Base-by-base conservation (phyloP, 2,329 filamentous ascomycete species). In the Ustilaginoidea virens region DNA sequence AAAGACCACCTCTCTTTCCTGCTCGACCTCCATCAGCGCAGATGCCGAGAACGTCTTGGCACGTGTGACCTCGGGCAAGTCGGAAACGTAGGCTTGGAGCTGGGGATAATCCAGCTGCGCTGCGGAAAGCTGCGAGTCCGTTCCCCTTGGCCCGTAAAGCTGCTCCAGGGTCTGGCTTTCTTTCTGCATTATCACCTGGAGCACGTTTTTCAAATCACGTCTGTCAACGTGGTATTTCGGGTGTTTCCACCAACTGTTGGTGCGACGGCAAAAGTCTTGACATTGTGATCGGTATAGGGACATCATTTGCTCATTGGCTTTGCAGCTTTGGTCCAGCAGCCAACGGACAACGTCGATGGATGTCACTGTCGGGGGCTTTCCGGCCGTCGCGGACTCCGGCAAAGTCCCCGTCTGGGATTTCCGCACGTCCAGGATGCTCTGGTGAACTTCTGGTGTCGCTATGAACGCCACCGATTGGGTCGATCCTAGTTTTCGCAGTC, bases 261-360 rank as follows among this genome's bases (percentile, higher is more conserved):
- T 58, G 1, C 72, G 62, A 1, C 58, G 56, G 33, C 71, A 71
- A 35, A 69, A 80, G 34, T 78, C 69, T 1, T 53, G 44, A 0
- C 74, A 72, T 41, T 80, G 74, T 0, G 70, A 55, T 3, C 61
- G 54, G 36, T 74, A 72, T 0, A 80, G 51, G 0, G 63, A 56
- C 27, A 67, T 63, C 0, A 78, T 44, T 18, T 75, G 63, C 33
- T 75, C 68, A 13, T 69, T 74, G 0, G 51, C 58, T 6, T 52
- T 46, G 33, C 74, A 80, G 0, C 72, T 76, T 30, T 78, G 69
- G 25, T 74, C 59, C 0, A 80, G 53, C 0, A 80, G 56, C 75
- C 75, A 80, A 4, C 45, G 40, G 1, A 78, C 36, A 0, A 48
- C 38, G 13, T 47, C 37, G 1, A 30, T 8, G 1, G 42, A 44